phyloP scores from a whole-genome alignment of 2,329 filamentous ascomycete genomes.

The Aspergillus spinulosporus region DNA sequence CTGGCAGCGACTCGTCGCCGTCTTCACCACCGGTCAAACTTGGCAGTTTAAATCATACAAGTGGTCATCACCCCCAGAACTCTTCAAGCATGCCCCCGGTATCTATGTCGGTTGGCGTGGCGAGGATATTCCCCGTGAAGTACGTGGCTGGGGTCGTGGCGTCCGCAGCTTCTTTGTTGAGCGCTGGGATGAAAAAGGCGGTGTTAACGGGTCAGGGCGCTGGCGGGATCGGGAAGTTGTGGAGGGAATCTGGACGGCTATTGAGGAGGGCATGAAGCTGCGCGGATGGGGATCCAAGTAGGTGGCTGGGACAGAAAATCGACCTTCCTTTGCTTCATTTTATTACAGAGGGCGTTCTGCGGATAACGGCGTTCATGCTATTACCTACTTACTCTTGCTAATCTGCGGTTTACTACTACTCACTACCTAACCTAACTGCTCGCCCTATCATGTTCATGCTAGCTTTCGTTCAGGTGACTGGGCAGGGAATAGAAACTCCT shows the following conservation, averaged over 20 bases:
- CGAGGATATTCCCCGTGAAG: constrained; percentile 73
- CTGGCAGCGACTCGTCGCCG: constrained; percentile 91
- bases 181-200: constrained; percentile 65
- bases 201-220: constrained; percentile 41
- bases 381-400: neutral
- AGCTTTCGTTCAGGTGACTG: neutral
- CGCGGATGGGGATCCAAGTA: constrained; percentile 68
- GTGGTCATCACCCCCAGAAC: constrained; percentile 82
- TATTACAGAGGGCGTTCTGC: constrained; percentile 8
- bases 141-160: constrained; percentile 81
- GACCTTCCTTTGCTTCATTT: neutral
- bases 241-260: constrained; percentile 84
- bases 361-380: constrained; percentile 5
- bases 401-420: too few species aligned
- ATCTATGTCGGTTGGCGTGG: constrained; percentile 90
- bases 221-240: constrained; percentile 96
- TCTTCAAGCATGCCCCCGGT: constrained; percentile 85
- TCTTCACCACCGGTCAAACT: constrained; percentile 94
- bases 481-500: neutral
- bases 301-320: neutral
- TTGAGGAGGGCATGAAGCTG: constrained; percentile 83
- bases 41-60: constrained; percentile 99
- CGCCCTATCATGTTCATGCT: neutral
- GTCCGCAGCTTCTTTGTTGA: constrained; percentile 81
- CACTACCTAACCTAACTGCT: neutral